Conservation (phyloP, 176 grass and related monocot genomes). For the Carex littledalei region DNA sequence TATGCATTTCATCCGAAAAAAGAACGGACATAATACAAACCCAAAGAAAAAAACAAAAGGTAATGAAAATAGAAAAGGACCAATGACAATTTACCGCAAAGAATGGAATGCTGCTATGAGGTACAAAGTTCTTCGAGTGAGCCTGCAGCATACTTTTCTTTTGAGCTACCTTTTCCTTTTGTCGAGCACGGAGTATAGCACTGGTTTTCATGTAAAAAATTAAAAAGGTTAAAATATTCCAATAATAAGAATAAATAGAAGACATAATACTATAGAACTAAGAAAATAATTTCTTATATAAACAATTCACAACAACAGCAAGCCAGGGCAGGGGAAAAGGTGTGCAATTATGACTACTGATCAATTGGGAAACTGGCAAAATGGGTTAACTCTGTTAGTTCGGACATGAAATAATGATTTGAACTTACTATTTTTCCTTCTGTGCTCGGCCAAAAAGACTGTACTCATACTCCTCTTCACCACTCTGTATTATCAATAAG, state of each 20-base stretch:
- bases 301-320: neutral
- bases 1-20: neutral
- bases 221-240: conserved; percentile 18
- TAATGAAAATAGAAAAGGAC: neutral
- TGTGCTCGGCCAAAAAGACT: conserved; percentile 56
- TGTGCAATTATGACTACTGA: neutral
- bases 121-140: too few relatives aligned
- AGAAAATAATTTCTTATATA: neutral
- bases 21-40: neutral
- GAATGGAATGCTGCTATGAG: too few relatives aligned
- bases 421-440: conserved; percentile 94
- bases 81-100: too few relatives aligned
- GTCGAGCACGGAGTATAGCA: conserved; percentile 70
- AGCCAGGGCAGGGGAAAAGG: neutral
- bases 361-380: neutral
- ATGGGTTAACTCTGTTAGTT: neutral
- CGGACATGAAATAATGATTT: neutral
- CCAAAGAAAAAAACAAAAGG: neutral
- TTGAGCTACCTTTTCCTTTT: conserved; percentile 79
- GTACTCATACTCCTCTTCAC: conserved; percentile 65
- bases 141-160: too few relatives aligned
- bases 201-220: conserved; percentile 52
- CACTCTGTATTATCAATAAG: conserved; percentile 50
- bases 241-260: neutral
- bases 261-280: neutral